phyloP scores from a whole-genome alignment of 163 green algal genomes.

The Scenedesmus sp. region DNA sequence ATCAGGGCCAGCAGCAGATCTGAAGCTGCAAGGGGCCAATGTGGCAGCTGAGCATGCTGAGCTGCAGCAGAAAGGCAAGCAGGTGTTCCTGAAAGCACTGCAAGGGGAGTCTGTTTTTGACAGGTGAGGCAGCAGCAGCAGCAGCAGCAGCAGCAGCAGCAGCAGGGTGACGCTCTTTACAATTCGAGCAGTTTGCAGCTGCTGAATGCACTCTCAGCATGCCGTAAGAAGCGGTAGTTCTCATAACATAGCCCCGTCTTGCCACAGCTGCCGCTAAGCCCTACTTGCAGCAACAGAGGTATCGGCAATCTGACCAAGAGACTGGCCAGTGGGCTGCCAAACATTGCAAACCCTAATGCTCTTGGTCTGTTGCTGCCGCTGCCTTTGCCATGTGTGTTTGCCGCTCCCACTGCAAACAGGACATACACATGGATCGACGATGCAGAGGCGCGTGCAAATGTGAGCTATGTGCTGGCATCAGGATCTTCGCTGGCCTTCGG shows the following conservation, averaged over 20 bases:
- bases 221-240: too few species aligned
- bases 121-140: not conserved
- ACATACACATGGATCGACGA: slow-evolving; percentile 52
- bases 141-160: not conserved
- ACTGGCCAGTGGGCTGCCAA: not conserved
- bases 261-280: not conserved
- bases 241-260: too few species aligned
- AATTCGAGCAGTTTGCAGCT: not conserved
- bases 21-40: not conserved
- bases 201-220: too few species aligned
- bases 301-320: not conserved
- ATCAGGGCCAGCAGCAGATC: slow-evolving; percentile 3
- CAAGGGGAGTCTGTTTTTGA: slow-evolving; percentile 47
- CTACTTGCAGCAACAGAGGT: not conserved
- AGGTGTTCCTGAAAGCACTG: slow-evolving; percentile 43
- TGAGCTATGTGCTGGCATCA: slow-evolving; percentile 48
- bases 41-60: slow-evolving; percentile 43
- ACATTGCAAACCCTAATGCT: not conserved
- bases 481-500: slow-evolving; percentile 46
- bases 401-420: not conserved
- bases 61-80: slow-evolving; percentile 45
- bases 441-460: slow-evolving; percentile 33
- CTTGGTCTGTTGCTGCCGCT: not conserved
- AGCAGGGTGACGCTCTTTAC: not conserved
- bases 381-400: not conserved